Base-by-base conservation (phyloP, 1,139 yeast genomes). In the Diutina sp. region DNA sequence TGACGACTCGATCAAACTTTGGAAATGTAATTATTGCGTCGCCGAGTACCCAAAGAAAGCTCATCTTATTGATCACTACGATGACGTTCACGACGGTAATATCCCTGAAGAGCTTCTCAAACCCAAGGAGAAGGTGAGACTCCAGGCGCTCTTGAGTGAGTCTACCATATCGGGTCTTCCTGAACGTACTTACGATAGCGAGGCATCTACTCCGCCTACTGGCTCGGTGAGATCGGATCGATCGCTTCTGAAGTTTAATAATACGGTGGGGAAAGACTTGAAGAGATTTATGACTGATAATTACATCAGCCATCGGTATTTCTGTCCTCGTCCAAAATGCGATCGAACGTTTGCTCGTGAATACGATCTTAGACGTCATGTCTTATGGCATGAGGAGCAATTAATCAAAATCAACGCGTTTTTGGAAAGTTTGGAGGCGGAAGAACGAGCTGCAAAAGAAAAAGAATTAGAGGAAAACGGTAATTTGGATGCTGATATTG, bases 1-100 rank as follows among this genome's bases (percentile, higher is more conserved):
- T 63, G 77, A 74, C 59, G 77, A 73, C 18, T 69, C 70, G 12
- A 78, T 74, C 12, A 83, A 79, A 60, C 67, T 82, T 45, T 85
- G 91, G 90, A 78, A 78, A 58, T 87, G 95, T 69, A 66, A 69
- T 0, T 71, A 73, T 56, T 82, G 87, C 68, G 62, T 68, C 51
- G 73, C 73, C 9, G 67, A 65, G 56, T 74, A 73, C 58, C 64
- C 69, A 14, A 73, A 69, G 58, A 74, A 75, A 57, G 54, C 61
- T 4, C 76, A 72, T 47, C 67, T 76, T 47, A 63, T 74, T 1
- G 62, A 64, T 2, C 80, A 76, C 57, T 84, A 85, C 65, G 68
- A 74, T 29, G 63, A 65, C 11, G 72, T 70, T 51, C 80, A 76
- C 56, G 79, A 74, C 61, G 73, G 72, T 0, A 72, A 73, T 57